A percentile compares a stretch with the other conserved stretches of the same genome.
Evolutionary conservation across 305 asterid genomes (phyloP).

Genomic region (Fraxinus baroniana): DNA sequence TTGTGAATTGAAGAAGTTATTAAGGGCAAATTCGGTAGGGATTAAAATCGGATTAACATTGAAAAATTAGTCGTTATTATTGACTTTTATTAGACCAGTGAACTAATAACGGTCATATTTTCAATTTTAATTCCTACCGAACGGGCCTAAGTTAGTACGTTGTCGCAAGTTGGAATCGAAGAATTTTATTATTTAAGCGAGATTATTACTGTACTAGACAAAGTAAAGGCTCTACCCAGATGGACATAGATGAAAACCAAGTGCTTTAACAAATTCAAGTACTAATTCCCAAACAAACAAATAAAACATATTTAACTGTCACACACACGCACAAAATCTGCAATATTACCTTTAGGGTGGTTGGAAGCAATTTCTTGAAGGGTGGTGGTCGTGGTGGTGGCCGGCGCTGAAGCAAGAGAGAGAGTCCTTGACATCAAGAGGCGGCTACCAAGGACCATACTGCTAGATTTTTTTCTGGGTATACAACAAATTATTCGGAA

Average conservation of each 20-base stretch:
- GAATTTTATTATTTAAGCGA: background rate
- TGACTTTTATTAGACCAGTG: no score
- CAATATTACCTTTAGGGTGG: conserved; percentile 51
- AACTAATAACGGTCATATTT: no score
- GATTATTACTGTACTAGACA: background rate
- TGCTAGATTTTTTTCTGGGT: background rate
- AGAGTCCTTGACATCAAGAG: conserved; percentile 47
- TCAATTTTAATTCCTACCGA: no score
- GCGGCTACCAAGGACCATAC: conserved; percentile 49
- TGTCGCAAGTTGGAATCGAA: background rate
- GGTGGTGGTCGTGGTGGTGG: conserved; percentile 30
- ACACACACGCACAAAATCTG: background rate
- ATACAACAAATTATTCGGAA: background rate
- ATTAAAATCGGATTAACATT: no score
- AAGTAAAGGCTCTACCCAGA: background rate
- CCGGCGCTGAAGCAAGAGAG: conserved; percentile 40
- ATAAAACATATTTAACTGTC: background rate
- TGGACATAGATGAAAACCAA: background rate
- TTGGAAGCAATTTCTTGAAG: conserved; percentile 69
- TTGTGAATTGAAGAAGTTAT: no score
- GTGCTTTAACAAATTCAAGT: background rate
- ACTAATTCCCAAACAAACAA: background rate
- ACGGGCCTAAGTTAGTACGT: no score
- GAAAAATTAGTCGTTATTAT: no score
- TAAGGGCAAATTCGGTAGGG: no score